Conservation (phyloP, 441 rosid genomes). For the Kokia cookei region DNA sequence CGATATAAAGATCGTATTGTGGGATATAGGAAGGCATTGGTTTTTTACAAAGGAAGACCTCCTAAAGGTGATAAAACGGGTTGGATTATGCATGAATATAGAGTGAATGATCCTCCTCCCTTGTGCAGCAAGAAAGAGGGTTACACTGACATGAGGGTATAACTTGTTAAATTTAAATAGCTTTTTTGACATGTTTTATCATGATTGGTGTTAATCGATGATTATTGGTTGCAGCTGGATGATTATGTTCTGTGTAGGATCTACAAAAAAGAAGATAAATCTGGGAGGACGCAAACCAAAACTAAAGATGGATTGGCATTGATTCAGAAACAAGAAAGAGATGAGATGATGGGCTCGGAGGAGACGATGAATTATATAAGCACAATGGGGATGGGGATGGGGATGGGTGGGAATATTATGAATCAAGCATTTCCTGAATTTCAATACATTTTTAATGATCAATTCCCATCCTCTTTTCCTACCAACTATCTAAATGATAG, state of each 20-base stretch:
- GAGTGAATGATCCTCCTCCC: constrained; percentile 8
- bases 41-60: constrained; percentile 25
- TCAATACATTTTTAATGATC: not conserved
- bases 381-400: no score
- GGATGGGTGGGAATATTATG: no score
- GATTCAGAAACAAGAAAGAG: not conserved
- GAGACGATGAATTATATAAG: not conserved
- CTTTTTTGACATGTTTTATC: no score
- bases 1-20: not conserved
- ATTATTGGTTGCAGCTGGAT: constrained; percentile 19
- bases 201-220: not conserved
- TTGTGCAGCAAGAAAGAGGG: not conserved
- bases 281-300: not conserved
- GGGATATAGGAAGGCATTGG: constrained; percentile 25
- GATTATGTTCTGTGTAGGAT: constrained; percentile 28
- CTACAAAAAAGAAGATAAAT: constrained; percentile 13
- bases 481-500: not conserved
- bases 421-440: no score
- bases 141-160: constrained; percentile 25
- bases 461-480: not conserved
- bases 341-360: not conserved
- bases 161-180: not conserved
- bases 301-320: not conserved
- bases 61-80: constrained; percentile 18
- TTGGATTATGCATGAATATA: constrained; percentile 41